A percentile compares a stretch with the other conserved stretches of the same genome.
phyloP scores from a whole-genome alignment of 2,329 filamentous ascomycete genomes.

The Xylaria polymorpha region DNA sequence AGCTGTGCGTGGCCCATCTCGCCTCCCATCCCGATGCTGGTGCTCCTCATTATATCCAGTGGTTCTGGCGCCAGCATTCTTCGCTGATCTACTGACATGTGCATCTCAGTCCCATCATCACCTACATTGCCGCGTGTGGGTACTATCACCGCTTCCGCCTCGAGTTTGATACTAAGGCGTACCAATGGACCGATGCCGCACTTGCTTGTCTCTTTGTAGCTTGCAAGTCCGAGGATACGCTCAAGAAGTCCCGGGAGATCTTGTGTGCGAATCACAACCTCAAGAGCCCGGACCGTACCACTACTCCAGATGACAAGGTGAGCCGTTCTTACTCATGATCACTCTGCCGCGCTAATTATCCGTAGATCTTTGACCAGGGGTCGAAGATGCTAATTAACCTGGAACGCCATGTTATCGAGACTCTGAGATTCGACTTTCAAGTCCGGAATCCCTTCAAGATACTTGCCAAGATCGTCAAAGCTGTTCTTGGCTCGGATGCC shows the following conservation, averaged over 20 bases:
- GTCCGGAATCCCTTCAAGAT: conserved; percentile 88
- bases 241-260: conserved; percentile 96
- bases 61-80: background rate
- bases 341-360: conserved; percentile 13
- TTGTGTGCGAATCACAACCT: conserved; percentile 90
- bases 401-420: conserved; percentile 92
- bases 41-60: background rate
- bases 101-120: conserved; percentile 78
- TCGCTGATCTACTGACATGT: conserved; percentile 32
- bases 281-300: conserved; percentile 75
- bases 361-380: conserved; percentile 80
- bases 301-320: conserved; percentile 84
- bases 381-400: conserved; percentile 87
- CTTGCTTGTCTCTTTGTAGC: conserved; percentile 90
- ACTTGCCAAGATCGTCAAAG: conserved; percentile 80
- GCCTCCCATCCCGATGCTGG: conserved; percentile 16
- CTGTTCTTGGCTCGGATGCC: conserved; percentile 58
- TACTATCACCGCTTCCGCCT: conserved; percentile 96
- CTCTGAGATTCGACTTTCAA: conserved; percentile 92
- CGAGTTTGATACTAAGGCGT: conserved; percentile 84
- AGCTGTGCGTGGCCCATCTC: conserved; percentile 70
- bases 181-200: conserved; percentile 87
- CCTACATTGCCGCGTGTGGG: conserved; percentile 89
- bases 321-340: conserved; percentile 37
- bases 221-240: conserved; percentile 97